phyloP scores from a whole-genome alignment of 2,329 filamentous ascomycete species.

The Ceratocystiopsis brevicomis region DNA sequence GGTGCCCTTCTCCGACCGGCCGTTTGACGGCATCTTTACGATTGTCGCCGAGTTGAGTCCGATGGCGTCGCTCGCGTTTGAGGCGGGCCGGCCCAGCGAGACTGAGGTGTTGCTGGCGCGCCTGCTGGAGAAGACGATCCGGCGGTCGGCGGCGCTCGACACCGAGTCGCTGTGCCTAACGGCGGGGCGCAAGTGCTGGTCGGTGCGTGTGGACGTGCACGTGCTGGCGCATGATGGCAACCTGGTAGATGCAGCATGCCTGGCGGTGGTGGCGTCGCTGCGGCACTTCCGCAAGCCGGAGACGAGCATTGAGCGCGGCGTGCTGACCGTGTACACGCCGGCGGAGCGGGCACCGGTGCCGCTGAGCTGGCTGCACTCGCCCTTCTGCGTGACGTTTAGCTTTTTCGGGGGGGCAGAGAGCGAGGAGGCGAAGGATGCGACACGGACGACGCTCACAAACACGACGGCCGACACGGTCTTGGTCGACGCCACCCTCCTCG shows the following conservation, averaged over 20 bases:
- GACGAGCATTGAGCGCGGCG: constrained; percentile 67
- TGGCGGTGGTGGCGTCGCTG: constrained; percentile 72
- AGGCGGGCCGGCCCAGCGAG: constrained; percentile 66
- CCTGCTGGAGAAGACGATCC: constrained; percentile 82
- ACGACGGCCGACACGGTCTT: constrained; percentile 15
- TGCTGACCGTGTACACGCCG: constrained; percentile 64
- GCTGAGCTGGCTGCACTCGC: constrained; percentile 78
- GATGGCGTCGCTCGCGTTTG: constrained; percentile 80
- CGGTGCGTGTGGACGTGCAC: constrained; percentile 77
- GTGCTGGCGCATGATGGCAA: constrained; percentile 83
- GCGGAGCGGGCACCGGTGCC: constrained; percentile 80
- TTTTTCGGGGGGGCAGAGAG: constrained; percentile 38
- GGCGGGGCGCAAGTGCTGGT: constrained; percentile 80
- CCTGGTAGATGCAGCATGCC: constrained; percentile 67
- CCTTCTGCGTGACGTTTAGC: constrained; percentile 77
- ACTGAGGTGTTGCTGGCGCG: constrained; percentile 73
- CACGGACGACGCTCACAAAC: too few species aligned
- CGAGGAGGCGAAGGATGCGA: constrained; percentile 47
- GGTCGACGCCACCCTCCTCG: constrained; percentile 52
- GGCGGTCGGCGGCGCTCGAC: constrained; percentile 78
- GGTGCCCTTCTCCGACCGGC: constrained; percentile 67
- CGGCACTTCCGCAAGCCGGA: constrained; percentile 86
- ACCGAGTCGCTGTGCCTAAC: constrained; percentile 91
- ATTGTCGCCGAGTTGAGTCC: constrained; percentile 82
- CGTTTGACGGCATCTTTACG: constrained; percentile 88